Base-by-base conservation (phyloP, 768 basidiomycete species). In the Ramaria sp. region DNA sequence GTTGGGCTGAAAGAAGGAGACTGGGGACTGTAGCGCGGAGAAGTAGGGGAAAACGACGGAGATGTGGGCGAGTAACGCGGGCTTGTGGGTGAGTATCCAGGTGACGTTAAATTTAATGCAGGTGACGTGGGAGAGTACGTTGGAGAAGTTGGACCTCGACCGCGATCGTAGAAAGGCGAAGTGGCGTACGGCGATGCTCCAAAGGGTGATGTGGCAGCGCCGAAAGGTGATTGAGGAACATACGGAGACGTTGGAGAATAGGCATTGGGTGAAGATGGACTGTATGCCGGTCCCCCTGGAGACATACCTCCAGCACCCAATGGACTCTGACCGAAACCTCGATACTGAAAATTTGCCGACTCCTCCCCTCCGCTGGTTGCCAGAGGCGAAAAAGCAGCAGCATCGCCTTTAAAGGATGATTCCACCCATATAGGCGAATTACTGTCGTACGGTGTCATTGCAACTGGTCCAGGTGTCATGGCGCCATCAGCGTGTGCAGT, bases 401-500 rank as follows among this genome's bases (percentile, higher is more conserved):
- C 78, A 54, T 91, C 89, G 50, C 88, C 90, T 63, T 83, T 84
- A 72, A 88, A 88, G 32, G 75, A 71, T 0, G 73, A 76, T 53
- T 88, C 85, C 51, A 83, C 78, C 83, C 85, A 89, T 61, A 83
- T 78, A 3, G 91, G 92, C 15, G 89, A 88, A 62, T 90, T 88
- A 52, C 81, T 86, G 66, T 95, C 93, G 66, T 98, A 98, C 3
- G 96, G 96, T 1, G 96, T 99, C 88, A 92, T 91, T 8, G 86
- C 90, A 7, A 89, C 88, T 63, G 88, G 86, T 22, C 87, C 88
- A 2, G 89, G 89, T 0, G 90, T 92, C 81, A 93, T 93, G 20
- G 85, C 89, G 25, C 87, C 88, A 48, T 93, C 91, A 2, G 79
- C 77, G 54, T 84, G 86, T 3, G 84, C 81, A 6, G 83, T 78